Evolutionary conservation across 2,329 filamentous ascomycete genomes (phyloP), one percentile per base, ranked within the genome.

Genomic region (Fusarium multiceps): DNA sequence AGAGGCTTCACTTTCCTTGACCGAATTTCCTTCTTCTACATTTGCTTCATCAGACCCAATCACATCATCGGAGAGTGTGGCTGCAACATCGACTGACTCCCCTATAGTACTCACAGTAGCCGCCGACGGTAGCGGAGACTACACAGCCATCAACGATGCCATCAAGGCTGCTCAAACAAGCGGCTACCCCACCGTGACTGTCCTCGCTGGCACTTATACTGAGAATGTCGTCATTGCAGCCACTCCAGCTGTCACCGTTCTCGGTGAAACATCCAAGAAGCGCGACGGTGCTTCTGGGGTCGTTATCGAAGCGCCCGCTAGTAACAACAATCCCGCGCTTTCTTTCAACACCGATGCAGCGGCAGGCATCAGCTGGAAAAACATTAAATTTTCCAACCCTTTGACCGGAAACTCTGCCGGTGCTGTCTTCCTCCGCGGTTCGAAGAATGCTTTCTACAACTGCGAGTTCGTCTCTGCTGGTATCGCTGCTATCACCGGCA

Each of bases 161-260:
- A 78, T 85, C 20, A 74, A 78, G 6, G 82, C 81, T 30, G 84
- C 84, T 2, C 72, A 74, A 32, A 64, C 69, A 79, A 79, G 78
- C 53, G 78, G 74, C 2, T 76, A 81, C 23, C 78, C 83, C 2
- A 84, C 83, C 1, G 81, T 85, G 2, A 78, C 80, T 14, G 77
- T 85, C 20, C 77, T 80, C 7, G 78, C 82, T 2, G 83, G 83
- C 16, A 84, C 81, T 1, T 85, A 85, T 60, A 78, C 78, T 9
- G 82, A 85, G 56, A 75, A 77, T 9, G 73, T 85, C 25, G 77
- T 77, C 0, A 76, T 85, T 7, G 69, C 75, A 11, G 82, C 79
- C 4, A 82, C 80, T 0, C 78, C 79, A 3, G 75, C 81, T 1
- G 79, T 85, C 13, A 83, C 82, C 0, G 74, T 85, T 16, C 64